phyloP scores from a whole-genome alignment of 805 yeast genomes.

The Saturnispora gosingensis region DNA sequence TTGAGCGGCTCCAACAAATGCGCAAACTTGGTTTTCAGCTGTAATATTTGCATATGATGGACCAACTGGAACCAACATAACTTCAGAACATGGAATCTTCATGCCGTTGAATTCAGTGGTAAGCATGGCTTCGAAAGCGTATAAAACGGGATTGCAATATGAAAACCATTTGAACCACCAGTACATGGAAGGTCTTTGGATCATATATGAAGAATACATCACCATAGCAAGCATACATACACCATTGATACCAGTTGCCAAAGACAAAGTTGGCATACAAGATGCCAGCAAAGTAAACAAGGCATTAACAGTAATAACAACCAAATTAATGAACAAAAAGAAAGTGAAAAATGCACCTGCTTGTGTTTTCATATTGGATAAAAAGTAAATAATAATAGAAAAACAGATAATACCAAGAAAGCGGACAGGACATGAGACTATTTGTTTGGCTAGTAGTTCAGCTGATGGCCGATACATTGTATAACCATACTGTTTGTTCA shows the following conservation, averaged over 20 bases:
- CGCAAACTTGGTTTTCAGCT: conserved; percentile 38
- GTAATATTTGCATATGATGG: conserved; percentile 39
- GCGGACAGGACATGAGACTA: conserved; percentile 51
- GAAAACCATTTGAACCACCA: conserved; percentile 57
- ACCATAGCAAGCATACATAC: conserved; percentile 39
- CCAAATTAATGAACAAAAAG: conserved; percentile 31
- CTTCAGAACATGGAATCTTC: conserved; percentile 38
- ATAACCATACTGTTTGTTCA: conserved; percentile 55
- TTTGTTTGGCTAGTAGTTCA: conserved; percentile 47
- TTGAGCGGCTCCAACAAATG: conserved; percentile 39
- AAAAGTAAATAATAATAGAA: conserved; percentile 41
- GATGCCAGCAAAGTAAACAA: conserved; percentile 49
- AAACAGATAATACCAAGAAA: conserved; percentile 40
- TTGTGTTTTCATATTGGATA: conserved; percentile 40
- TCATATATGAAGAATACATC: conserved; percentile 57
- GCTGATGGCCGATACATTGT: conserved; percentile 58
- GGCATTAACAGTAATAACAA: conserved; percentile 38
- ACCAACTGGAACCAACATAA: conserved; percentile 43
- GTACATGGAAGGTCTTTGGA: conserved; percentile 48
- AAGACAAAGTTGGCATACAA: conserved; percentile 36
- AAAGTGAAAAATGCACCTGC: conserved; percentile 50
- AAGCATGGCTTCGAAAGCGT: conserved; percentile 46
- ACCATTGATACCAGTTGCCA: conserved; percentile 56
- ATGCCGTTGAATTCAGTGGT: conserved; percentile 48
- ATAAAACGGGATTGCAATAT: conserved; percentile 39